Percentiles rank a stretch among this genome's conserved stretches.
These are phyloP conservation scores for Aureobasidium sp. DNA, from an alignment of 2,329 filamentous ascomycete species.

Conservation along the genomic window DNA sequence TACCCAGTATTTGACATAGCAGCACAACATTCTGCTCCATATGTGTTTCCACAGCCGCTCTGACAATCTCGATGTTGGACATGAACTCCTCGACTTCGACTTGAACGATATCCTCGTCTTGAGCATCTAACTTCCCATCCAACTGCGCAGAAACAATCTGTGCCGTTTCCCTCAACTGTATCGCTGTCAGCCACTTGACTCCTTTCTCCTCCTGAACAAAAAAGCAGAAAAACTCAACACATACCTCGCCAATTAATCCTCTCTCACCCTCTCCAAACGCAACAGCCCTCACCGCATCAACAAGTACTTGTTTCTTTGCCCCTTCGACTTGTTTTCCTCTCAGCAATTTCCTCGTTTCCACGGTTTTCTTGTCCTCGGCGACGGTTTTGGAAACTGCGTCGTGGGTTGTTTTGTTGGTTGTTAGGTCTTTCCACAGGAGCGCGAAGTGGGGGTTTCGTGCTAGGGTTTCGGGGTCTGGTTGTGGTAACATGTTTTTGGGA, in stretches of 20 bases:
- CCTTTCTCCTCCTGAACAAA: not conserved
- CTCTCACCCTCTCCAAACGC: constrained; percentile 28
- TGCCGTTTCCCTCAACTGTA: constrained; percentile 35
- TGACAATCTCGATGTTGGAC: constrained; percentile 31
- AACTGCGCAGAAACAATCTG: constrained; percentile 37
- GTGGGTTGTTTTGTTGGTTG: constrained; percentile 35
- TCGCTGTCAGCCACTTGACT: not conserved
- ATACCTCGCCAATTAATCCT: constrained; percentile 34
- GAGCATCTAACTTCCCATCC: constrained; percentile 28
- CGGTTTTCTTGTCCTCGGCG: constrained; percentile 24
- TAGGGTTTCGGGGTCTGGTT: constrained; percentile 32
- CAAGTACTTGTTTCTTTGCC: not conserved
- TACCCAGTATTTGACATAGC: constrained; percentile 28
- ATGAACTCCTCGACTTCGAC: constrained; percentile 36
- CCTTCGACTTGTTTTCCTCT: not conserved
- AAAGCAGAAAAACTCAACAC: not conserved
- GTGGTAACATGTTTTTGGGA: constrained; percentile 31
- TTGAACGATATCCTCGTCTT: constrained; percentile 35
- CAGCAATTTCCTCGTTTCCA: constrained; percentile 35
- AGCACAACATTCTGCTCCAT: constrained; percentile 26
- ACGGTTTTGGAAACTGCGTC: constrained; percentile 36
- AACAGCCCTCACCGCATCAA: constrained; percentile 28
- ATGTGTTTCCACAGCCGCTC: constrained; percentile 29
- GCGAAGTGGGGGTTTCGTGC: constrained; percentile 40
- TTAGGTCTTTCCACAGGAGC: constrained; percentile 39